phyloP scores from a whole-genome alignment of 352 stramenopile genomes.

The Globisporangium nagaii region DNA sequence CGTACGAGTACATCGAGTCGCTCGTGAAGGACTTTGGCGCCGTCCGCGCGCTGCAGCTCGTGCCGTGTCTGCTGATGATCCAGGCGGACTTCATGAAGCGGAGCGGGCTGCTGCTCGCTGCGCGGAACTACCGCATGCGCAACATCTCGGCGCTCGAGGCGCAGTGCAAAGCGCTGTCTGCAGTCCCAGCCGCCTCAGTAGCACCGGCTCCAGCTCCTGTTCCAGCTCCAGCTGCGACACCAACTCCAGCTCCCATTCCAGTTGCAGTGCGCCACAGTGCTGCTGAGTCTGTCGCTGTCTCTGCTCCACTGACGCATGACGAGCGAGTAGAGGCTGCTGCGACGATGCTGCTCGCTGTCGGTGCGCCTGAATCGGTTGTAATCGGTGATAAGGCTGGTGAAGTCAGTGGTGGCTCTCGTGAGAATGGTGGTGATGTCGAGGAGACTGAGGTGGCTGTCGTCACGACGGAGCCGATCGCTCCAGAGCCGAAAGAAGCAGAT shows the following conservation, averaged over 20 bases:
- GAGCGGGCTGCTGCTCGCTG: conserved; percentile 39
- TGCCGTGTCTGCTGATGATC: conserved; percentile 60
- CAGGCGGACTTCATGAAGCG: conserved; percentile 61
- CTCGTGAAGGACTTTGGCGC: conserved; percentile 52
- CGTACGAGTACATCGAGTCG: conserved; percentile 58
- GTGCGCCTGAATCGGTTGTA: too few relatives aligned
- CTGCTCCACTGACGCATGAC: neutral
- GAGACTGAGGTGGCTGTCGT: neutral
- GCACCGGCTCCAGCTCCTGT: neutral
- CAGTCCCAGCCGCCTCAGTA: neutral
- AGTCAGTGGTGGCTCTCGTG: neutral
- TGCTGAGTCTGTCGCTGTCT: neutral
- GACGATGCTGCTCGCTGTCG: neutral
- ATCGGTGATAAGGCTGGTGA: neutral
- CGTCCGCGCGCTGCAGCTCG: conserved; percentile 51
- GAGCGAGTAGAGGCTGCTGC: neutral
- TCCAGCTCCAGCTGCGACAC: neutral
- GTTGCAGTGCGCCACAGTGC: neutral
- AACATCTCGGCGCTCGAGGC: conserved; percentile 32
- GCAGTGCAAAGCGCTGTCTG: conserved; percentile 18
- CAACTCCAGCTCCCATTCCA: neutral
- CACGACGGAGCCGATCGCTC: neutral
- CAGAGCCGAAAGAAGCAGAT: neutral
- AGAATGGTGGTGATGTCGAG: neutral
- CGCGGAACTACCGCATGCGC: conserved; percentile 44